Conservation (phyloP, 805 yeast genomes). For the Candida maltosa region DNA sequence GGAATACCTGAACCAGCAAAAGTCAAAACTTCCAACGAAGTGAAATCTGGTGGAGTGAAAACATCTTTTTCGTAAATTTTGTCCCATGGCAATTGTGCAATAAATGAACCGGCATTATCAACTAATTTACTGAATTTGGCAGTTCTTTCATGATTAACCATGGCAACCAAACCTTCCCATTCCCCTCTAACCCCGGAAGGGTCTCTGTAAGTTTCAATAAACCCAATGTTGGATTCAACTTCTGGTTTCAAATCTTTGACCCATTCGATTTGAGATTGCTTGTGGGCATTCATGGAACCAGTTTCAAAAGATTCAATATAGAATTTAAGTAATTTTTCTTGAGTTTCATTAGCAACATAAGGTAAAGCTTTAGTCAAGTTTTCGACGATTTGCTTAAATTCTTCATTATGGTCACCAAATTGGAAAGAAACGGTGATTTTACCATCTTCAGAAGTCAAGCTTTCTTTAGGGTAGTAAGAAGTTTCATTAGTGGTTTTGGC, state of each 20-base stretch:
- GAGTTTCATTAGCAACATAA: slow-evolving; percentile 71
- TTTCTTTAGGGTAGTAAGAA: slow-evolving; percentile 48
- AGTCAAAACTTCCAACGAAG: slow-evolving; percentile 83
- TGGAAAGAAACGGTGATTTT: slow-evolving; percentile 45
- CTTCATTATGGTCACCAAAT: slow-evolving; percentile 76
- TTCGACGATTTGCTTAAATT: slow-evolving; percentile 57
- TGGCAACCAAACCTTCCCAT: slow-evolving; percentile 89
- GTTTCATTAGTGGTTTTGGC: slow-evolving; percentile 48
- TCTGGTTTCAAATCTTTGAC: slow-evolving; percentile 81
- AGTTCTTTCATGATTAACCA: slow-evolving; percentile 85
- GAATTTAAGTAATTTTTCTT: slow-evolving; percentile 58
- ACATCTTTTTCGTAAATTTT: slow-evolving; percentile 71
- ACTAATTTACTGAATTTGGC: slow-evolving; percentile 74
- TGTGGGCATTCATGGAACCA: slow-evolving; percentile 84
- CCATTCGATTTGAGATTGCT: slow-evolving; percentile 81
- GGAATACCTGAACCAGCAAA: slow-evolving; percentile 90
- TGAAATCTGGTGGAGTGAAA: slow-evolving; percentile 91
- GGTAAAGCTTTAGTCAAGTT: slow-evolving; percentile 55
- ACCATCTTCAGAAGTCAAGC: slow-evolving; percentile 32
- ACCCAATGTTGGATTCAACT: slow-evolving; percentile 74
- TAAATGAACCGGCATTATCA: slow-evolving; percentile 59
- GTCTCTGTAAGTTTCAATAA: slow-evolving; percentile 90
- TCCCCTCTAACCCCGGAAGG: slow-evolving; percentile 91
- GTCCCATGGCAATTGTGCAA: slow-evolving; percentile 74
- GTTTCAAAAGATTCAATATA: slow-evolving; percentile 71